Base-by-base conservation (phyloP, 2,329 filamentous ascomycete species). In the Fusarium sp. region DNA sequence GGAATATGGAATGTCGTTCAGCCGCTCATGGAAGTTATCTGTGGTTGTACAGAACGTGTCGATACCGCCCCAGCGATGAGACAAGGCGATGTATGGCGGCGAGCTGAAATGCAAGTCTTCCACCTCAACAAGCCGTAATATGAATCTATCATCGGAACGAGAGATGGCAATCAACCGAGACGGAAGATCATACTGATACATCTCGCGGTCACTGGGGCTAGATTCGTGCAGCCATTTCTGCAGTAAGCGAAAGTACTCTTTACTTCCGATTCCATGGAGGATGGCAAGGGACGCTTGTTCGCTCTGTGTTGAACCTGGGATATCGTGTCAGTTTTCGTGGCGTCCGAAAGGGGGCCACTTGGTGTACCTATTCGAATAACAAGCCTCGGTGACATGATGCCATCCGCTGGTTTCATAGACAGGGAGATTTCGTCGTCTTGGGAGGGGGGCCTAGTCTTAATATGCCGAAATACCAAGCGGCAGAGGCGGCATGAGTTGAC, bases 371-470 rank as follows among this genome's bases (percentile, higher is more conserved):
- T 50, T 29, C 24, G 16, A 13, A 50, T 50, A 10, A 50, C 45
- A 5, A 50, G 24, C 2, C 45, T 50, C 1, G 45, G 45, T 1
- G 45, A 50, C 1, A 27, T 18, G 5, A 50, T 50, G 16, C 16
- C 45, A 29, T 50, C 45, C 1, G 2, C 45, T 2, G 8, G 45
- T 50, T 18, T 50, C 16, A 29, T 16, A n/a, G 45, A 50, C 9
- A 50, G 3, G 7, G 9, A n/a, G 0, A 50, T n/a, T 1, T 27
- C 45, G 16, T 50, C 9, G 24, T 7, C 45, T 7, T 27, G 8
- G 0, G 24, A 50, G 16, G 3, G 1, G 9, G 5, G 2, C 10
- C 24, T 29, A 2, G n/a, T 27, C 1, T 29, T 50, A 1, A 50
- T 29, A 2, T 50, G 24, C 9, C 16, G 22, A 29, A 11, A 29